Conservation (phyloP, 169 alveolate species). For the Eimeria praecox region DNA sequence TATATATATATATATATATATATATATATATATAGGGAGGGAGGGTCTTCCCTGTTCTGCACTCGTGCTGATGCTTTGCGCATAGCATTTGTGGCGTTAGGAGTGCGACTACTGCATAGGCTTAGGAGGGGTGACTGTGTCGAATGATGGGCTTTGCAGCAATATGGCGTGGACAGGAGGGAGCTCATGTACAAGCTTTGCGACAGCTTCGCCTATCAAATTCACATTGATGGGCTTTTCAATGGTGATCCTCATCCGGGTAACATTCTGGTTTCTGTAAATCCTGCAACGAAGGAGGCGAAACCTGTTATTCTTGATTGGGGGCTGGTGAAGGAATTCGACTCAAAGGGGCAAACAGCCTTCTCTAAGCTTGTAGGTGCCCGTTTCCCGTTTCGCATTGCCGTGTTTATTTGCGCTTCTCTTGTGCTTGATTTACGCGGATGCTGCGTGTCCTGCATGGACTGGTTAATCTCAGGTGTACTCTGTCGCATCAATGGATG, state of each 20-base stretch:
- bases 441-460: background rate
- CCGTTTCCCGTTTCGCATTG: too few relatives aligned
- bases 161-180: constrained; percentile 79
- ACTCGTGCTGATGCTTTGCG: background rate
- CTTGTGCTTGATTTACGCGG: background rate
- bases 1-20: too few relatives aligned
- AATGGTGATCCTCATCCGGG: constrained; percentile 96
- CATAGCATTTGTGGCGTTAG: background rate
- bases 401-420: background rate
- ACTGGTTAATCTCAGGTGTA: constrained; percentile 83
- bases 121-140: background rate
- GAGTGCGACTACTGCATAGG: background rate
- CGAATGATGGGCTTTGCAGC: constrained; percentile 23
- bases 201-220: constrained; percentile 89
- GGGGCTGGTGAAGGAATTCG: constrained; percentile 91
- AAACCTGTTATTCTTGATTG: constrained; percentile 91
- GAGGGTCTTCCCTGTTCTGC: too few relatives aligned
- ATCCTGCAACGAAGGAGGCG: constrained; percentile 74
- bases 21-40: too few relatives aligned
- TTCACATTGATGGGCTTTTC: constrained; percentile 86
- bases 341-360: constrained; percentile 87
- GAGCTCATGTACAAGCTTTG: constrained; percentile 84
- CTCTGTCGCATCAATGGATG: constrained; percentile 88
- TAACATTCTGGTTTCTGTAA: constrained; percentile 90
- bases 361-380: constrained; percentile 87